A percentile compares a stretch with the other conserved stretches of the same genome.
Conservation (phyloP, 768 basidiomycete species). For the Russula compacta region DNA sequence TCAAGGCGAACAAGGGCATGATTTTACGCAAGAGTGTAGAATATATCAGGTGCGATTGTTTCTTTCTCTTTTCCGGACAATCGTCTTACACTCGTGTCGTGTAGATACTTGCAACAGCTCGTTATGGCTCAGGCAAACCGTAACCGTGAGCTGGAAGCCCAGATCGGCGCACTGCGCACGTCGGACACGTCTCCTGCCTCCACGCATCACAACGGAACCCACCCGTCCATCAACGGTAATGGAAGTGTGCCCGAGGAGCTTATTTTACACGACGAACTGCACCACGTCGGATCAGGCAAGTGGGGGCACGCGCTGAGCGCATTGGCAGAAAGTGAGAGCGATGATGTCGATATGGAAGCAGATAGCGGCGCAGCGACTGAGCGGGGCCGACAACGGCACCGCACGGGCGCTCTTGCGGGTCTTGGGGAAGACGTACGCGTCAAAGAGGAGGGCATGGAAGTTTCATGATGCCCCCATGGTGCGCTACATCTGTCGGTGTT, state of each 20-base stretch:
- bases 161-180: constrained; percentile 32
- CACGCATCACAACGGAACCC: not conserved
- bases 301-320: constrained; percentile 11
- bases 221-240: constrained; percentile 4
- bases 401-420: not conserved
- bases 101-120: constrained; percentile 74
- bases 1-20: constrained; percentile 94
- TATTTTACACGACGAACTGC: constrained; percentile 14
- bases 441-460: constrained; percentile 19
- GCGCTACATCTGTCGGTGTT: not conserved
- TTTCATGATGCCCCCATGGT: constrained; percentile 10
- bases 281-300: constrained; percentile 9
- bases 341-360: constrained; percentile 16
- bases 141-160: constrained; percentile 70
- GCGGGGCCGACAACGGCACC: constrained; percentile 16
- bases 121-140: constrained; percentile 70
- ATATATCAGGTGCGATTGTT: constrained; percentile 32
- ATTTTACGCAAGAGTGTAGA: constrained; percentile 64
- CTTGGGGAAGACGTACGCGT: constrained; percentile 12
- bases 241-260: constrained; percentile 1
- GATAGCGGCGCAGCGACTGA: not conserved
- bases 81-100: not conserved
- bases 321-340: constrained; percentile 17
- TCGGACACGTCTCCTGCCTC: not conserved
- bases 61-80: not conserved